Percentiles rank a stretch among this genome's conserved stretches.
Evolutionary conservation across 1,139 yeast species (phyloP).

Genomic region (Debaryomyces udenii): DNA sequence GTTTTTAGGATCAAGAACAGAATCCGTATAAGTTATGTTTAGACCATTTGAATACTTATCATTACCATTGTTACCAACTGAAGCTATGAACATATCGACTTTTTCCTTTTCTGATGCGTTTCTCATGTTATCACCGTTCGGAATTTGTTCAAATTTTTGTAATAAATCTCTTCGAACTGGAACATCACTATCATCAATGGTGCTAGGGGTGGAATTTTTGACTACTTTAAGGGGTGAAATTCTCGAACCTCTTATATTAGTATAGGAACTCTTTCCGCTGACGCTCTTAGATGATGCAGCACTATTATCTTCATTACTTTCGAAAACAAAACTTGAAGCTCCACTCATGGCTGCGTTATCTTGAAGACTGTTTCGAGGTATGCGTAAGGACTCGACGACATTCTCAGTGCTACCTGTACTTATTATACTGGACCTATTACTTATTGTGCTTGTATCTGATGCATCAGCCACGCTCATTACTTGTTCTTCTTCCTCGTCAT

Average conservation of each 20-base stretch:
- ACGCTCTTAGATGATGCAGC: slow-evolving; percentile 3
- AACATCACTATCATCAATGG: slow-evolving; percentile 23
- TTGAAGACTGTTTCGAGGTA: neutral
- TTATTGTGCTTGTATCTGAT: slow-evolving; percentile 29
- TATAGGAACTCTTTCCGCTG: slow-evolving; percentile 12
- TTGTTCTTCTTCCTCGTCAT: slow-evolving; percentile 15
- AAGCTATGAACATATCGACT: slow-evolving; percentile 20
- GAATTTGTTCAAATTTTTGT: slow-evolving; percentile 20
- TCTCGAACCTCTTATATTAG: slow-evolving; percentile 23
- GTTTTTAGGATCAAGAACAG: slow-evolving; percentile 24
- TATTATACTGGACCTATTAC: slow-evolving; percentile 29
- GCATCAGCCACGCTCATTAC: slow-evolving; percentile 8
- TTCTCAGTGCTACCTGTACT: slow-evolving; percentile 17
- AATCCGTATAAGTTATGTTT: slow-evolving; percentile 22
- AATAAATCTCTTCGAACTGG: slow-evolving; percentile 39
- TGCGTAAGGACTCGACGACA: neutral
- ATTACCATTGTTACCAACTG: slow-evolving; percentile 7
- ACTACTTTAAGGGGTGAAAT: slow-evolving; percentile 25
- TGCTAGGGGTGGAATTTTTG: slow-evolving; percentile 11
- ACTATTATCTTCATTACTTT: slow-evolving; percentile 9
- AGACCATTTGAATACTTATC: slow-evolving; percentile 21
- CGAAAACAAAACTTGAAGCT: slow-evolving; percentile 16
- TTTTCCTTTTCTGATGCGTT: slow-evolving; percentile 20
- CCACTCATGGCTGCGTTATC: slow-evolving; percentile 8
- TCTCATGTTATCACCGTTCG: slow-evolving; percentile 12